phyloP scores from a whole-genome alignment of 768 basidiomycete species.

The Galerina marginata region DNA sequence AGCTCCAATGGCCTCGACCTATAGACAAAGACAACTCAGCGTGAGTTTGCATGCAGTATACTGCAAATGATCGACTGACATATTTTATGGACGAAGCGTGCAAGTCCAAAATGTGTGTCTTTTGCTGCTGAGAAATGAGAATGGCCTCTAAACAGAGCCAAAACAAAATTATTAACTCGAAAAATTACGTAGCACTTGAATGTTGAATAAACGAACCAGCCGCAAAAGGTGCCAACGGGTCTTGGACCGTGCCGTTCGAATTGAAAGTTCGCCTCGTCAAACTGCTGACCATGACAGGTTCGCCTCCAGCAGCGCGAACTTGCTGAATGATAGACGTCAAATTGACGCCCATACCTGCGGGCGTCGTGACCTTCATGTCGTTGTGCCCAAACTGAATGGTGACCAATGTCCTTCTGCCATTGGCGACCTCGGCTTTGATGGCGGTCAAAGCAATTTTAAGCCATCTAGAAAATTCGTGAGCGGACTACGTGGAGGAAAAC shows the following conservation, averaged over 20 bases:
- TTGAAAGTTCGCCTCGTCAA: conserved; percentile 44
- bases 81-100: conserved; percentile 45
- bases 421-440: conserved; percentile 39
- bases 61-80: conserved; percentile 11
- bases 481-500: neutral
- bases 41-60: no score
- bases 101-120: conserved; percentile 44
- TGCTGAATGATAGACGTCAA: conserved; percentile 45
- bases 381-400: conserved; percentile 52
- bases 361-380: conserved; percentile 45
- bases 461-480: conserved; percentile 20
- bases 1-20: conserved; percentile 45
- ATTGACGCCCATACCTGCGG: conserved; percentile 49
- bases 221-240: conserved; percentile 44
- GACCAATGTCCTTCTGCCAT: conserved; percentile 40
- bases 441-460: conserved; percentile 40
- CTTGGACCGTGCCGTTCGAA: conserved; percentile 40
- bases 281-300: conserved; percentile 47
- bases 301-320: conserved; percentile 40
- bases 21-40: neutral
- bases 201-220: conserved; percentile 26
- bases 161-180: neutral
- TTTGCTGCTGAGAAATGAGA: conserved; percentile 38
- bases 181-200: neutral
- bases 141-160: conserved; percentile 33